Percentiles rank a stretch among this genome's conserved stretches.
These are phyloP conservation scores for Yamadazyma diddensiae DNA, from an alignment of 1,139 yeast species.

Conservation along the genomic window DNA sequence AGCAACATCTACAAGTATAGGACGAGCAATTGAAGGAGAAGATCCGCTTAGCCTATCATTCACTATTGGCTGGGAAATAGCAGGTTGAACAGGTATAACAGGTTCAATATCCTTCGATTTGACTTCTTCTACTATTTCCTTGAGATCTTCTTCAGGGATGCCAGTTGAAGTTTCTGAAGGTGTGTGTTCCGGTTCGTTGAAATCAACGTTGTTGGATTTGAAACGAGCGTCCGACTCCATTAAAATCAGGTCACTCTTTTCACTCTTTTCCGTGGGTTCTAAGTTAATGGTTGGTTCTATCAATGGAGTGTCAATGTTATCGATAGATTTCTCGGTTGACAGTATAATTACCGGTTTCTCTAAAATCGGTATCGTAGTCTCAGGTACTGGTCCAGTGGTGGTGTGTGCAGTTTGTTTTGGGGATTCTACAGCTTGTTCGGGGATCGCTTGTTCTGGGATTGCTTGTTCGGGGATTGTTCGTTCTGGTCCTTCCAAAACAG, in stretches of 20 bases:
- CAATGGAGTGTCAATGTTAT: constrained; percentile 6
- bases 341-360: too few species aligned
- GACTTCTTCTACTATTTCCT: background rate
- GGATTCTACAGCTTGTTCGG: background rate
- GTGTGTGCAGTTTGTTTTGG: background rate
- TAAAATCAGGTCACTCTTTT: constrained; percentile 2
- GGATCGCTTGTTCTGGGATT: too few species aligned
- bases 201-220: background rate
- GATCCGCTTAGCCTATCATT: background rate
- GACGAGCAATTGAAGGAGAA: constrained; percentile 11
- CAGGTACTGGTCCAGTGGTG: background rate
- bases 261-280: constrained; percentile 2
- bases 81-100: background rate
- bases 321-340: too few species aligned
- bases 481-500: too few species aligned
- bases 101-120: background rate
- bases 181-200: constrained; percentile 1
- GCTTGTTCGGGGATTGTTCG: too few species aligned
- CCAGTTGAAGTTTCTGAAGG: too few species aligned
- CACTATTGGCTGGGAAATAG: constrained; percentile 1
- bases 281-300: constrained; percentile 10
- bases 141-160: constrained; percentile 3
- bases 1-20: constrained; percentile 14
- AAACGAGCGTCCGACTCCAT: constrained; percentile 4
- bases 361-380: too few species aligned